Base-by-base conservation (phyloP, 805 yeast genomes). In the Metschnikowia sp. region DNA sequence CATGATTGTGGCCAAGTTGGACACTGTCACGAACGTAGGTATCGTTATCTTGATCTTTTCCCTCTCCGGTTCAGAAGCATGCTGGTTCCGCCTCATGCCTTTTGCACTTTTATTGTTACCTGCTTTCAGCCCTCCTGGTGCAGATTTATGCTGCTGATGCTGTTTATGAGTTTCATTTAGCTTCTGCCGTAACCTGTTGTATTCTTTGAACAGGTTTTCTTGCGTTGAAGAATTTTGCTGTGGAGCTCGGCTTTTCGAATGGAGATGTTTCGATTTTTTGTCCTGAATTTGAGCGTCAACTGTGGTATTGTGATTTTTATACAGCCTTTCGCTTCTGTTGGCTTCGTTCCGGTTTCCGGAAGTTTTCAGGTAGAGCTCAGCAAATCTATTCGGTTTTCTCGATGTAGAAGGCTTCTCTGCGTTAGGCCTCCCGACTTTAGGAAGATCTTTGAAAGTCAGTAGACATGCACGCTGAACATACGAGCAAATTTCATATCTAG, bases 11-110 rank as follows among this genome's bases (percentile, higher is more conserved):
- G 97, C 86, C 38, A 92, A 71, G 53, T 90, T 86, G 3, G 92
- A 76, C 2, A 92, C 87, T 0, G 95, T 81, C 5, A 88, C 76
- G 58, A 85, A 90, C 9, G 86, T 78, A 1, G 97, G 97, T 30
- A 92, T 72, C n/a, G 62, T 57, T 37, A 72, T 63, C 44, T 64
- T 64, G 43, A 72, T 53, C 8, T 57, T 58, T 15, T 49, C 58
- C 19, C 37, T 35, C 12, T 43, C 45, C 40, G 18, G 51, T 36
- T 44, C 37, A 11, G 33, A 22, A 10, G 10, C 33, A 10, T 47
- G 30, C 26, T 48, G 18, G 33, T 36, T 29, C 11, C 42, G 42
- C 12, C 10, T 28, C 13, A 47, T 13, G 15, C 37, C 39, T 36
- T 47, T n/a, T 32, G 49, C 19, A 30, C 22, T 10, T 35, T 40